Evolutionary conservation across 2,329 filamentous ascomycete genomes (phyloP).

Genomic region (Pseudogymnoascus sp.): DNA sequence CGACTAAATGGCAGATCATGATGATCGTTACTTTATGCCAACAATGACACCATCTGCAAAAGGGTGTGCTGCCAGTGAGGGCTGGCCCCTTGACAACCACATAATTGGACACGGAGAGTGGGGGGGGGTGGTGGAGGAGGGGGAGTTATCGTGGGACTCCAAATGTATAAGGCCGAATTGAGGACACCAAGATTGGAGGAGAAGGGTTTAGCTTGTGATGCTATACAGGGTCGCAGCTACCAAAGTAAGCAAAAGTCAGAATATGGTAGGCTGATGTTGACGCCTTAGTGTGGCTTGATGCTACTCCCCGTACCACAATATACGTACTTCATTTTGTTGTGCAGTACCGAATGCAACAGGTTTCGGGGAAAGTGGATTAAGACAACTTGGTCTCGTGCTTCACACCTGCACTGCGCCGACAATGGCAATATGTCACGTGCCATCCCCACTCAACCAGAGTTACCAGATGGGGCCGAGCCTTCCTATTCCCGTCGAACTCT

Average conservation of each 20-base stretch:
- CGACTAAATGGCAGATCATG: neutral
- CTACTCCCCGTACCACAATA: neutral
- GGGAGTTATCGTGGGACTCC: neutral
- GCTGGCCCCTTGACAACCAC: neutral
- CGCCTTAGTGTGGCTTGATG: neutral
- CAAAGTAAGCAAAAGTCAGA: neutral
- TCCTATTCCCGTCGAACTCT: neutral
- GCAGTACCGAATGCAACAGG: neutral
- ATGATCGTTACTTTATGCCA: slow-evolving; percentile 2
- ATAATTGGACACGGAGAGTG: neutral
- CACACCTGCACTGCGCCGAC: neutral
- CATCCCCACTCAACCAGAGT: neutral
- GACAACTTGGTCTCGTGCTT: neutral
- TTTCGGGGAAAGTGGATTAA: neutral
- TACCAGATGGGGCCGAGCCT: neutral
- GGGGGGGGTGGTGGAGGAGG: neutral
- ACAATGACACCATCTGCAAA: neutral
- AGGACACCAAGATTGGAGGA: neutral
- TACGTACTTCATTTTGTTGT: neutral
- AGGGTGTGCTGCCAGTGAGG: slow-evolving; percentile 1
- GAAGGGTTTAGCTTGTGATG: neutral
- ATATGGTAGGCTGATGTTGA: neutral
- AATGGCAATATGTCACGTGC: neutral
- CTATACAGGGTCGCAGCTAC: neutral
- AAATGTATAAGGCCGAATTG: neutral